These are phyloP conservation scores for Trichoderma reesei DNA, from an alignment of 495 filamentous ascomycete genomes.

Conservation along the genomic window DNA sequence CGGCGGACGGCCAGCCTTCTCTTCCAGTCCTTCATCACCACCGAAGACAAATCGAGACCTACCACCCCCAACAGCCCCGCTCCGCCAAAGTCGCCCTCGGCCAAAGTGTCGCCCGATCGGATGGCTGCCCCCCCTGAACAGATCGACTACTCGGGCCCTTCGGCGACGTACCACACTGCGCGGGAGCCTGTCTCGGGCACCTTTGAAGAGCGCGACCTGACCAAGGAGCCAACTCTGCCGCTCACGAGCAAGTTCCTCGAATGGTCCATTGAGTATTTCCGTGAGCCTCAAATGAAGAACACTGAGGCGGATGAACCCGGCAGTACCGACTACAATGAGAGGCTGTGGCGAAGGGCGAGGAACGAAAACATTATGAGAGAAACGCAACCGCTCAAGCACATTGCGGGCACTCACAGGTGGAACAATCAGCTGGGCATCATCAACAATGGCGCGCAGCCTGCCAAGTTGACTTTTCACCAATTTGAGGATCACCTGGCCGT, in stretches of 20 bases:
- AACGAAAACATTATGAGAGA: slow-evolving; percentile 87
- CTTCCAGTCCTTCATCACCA: slow-evolving; percentile 48
- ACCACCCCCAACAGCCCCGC: slow-evolving; percentile 25
- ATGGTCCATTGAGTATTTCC: slow-evolving; percentile 97
- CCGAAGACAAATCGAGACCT: slow-evolving; percentile 24
- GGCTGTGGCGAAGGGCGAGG: slow-evolving; percentile 83
- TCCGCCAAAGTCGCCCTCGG: slow-evolving; percentile 32
- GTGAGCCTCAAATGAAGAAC: slow-evolving; percentile 96
- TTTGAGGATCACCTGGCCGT: slow-evolving; percentile 93
- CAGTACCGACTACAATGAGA: slow-evolving; percentile 91
- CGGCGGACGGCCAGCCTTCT: slow-evolving; percentile 47
- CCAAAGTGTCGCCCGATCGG: slow-evolving; percentile 49
- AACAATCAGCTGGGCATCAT: slow-evolving; percentile 66
- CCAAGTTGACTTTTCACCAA: slow-evolving; percentile 92
- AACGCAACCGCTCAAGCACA: slow-evolving; percentile 85
- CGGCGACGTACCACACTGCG: slow-evolving; percentile 64
- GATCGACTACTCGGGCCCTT: slow-evolving; percentile 55
- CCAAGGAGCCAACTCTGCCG: slow-evolving; percentile 53
- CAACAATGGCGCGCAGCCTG: slow-evolving; percentile 77
- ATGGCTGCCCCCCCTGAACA: slow-evolving; percentile 58
- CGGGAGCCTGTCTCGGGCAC: slow-evolving; percentile 65
- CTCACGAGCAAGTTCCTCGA: slow-evolving; percentile 77
- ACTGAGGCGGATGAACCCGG: slow-evolving; percentile 94
- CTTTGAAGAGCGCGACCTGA: slow-evolving; percentile 52
- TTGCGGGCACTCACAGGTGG: slow-evolving; percentile 77